These are phyloP conservation scores for Myxozyma sirexii DNA, from an alignment of 805 yeast genomes.

Conservation along the genomic window DNA sequence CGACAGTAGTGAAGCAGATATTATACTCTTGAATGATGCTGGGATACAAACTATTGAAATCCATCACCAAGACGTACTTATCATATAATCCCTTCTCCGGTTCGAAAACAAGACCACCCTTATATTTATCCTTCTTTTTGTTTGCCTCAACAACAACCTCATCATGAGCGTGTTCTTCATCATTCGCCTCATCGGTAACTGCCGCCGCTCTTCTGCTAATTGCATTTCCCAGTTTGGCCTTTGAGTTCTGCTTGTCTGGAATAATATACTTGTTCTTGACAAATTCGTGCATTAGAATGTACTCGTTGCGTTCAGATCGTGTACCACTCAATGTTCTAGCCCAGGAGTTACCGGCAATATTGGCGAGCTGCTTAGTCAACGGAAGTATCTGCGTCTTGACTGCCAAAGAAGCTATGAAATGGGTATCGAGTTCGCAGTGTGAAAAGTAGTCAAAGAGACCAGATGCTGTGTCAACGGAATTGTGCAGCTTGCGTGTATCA, in stretches of 20 bases:
- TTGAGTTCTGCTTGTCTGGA: conserved; percentile 68
- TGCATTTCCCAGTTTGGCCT: conserved; percentile 3
- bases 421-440: conserved; percentile 68
- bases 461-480: conserved; percentile 59
- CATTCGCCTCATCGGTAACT: conserved; percentile 37
- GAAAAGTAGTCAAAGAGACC: conserved; percentile 68
- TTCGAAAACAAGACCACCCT: conserved; percentile 95
- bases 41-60: conserved; percentile 95
- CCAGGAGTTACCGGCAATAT: conserved; percentile 97
- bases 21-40: conserved; percentile 96
- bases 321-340: conserved; percentile 92
- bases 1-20: conserved; percentile 95
- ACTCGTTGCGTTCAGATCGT: conserved; percentile 94
- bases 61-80: conserved; percentile 90
- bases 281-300: conserved; percentile 88
- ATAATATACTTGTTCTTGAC: conserved; percentile 75
- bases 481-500: conserved; percentile 59
- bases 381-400: conserved; percentile 83
- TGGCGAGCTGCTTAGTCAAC: conserved; percentile 85
- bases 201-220: conserved; percentile 19
- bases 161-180: conserved; percentile 44
- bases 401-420: conserved; percentile 75
- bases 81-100: conserved; percentile 95
- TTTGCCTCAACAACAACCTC: conserved; percentile 42
- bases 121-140: conserved; percentile 72